Conservation (phyloP, 2,329 filamentous ascomycete species). For the Xylaria sp. region DNA sequence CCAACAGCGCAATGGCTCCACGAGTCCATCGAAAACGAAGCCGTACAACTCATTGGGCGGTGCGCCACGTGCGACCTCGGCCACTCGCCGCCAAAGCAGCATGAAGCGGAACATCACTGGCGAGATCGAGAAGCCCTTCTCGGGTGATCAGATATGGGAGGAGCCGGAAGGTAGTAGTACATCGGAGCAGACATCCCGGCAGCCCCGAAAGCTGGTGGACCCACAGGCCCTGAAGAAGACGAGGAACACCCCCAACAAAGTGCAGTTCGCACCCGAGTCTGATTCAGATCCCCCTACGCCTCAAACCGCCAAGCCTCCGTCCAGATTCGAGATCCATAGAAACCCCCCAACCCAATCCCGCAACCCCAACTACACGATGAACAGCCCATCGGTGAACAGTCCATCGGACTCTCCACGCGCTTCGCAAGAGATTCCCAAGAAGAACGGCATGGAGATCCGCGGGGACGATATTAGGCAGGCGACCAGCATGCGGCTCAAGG, state of each 20-base stretch:
- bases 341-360: slow-evolving; percentile 83
- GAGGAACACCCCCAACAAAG: slow-evolving; percentile 66
- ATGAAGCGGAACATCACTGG: slow-evolving; percentile 72
- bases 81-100: slow-evolving; percentile 62
- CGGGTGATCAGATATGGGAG: slow-evolving; percentile 84
- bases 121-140: slow-evolving; percentile 67
- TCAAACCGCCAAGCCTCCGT: slow-evolving; percentile 45
- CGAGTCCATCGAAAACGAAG: slow-evolving; percentile 40
- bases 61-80: slow-evolving; percentile 40
- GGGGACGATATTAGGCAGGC: slow-evolving; percentile 86
- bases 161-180: slow-evolving; percentile 66
- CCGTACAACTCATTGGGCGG: slow-evolving; percentile 45
- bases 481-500: slow-evolving; percentile 84
- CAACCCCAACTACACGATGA: slow-evolving; percentile 78
- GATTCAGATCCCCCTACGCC: slow-evolving; percentile 41
- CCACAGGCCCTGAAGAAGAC: slow-evolving; percentile 59
- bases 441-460: slow-evolving; percentile 81
- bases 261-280: slow-evolving; percentile 55
- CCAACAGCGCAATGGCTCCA: slow-evolving; percentile 30
- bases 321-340: slow-evolving; percentile 74
- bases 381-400: slow-evolving; percentile 50
- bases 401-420: slow-evolving; percentile 40
- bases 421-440: slow-evolving; percentile 57
- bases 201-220: slow-evolving; percentile 26
- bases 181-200: slow-evolving; percentile 33